These are phyloP conservation scores for Shiraia bambusicola DNA, from an alignment of 2,329 filamentous ascomycete species.

Conservation along the genomic window DNA sequence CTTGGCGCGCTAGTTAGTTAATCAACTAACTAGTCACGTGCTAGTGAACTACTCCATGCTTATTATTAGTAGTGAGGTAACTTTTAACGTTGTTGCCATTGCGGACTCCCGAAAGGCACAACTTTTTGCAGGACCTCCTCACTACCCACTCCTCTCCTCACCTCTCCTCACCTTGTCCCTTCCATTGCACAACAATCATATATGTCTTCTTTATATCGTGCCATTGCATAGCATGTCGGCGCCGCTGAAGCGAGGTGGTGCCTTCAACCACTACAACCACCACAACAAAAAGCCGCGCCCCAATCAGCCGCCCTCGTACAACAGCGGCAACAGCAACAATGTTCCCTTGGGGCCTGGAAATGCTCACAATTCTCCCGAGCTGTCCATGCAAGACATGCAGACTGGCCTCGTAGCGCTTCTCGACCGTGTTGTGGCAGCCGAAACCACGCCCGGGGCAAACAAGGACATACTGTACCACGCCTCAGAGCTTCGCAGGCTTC, in stretches of 20 bases:
- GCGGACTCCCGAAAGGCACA: slow-evolving; percentile 3
- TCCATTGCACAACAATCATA: too few relatives aligned
- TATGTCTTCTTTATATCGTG: not conserved
- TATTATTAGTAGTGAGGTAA: too few relatives aligned
- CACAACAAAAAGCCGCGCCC: slow-evolving; percentile 16
- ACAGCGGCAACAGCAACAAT: slow-evolving; percentile 1
- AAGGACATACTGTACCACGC: slow-evolving; percentile 33
- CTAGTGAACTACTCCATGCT: too few relatives aligned
- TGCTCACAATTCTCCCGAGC: slow-evolving; percentile 7
- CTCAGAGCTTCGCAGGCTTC: slow-evolving; percentile 26
- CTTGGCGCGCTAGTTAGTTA: slow-evolving; percentile 22
- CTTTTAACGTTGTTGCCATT: not conserved
- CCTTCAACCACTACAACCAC: slow-evolving; percentile 23
- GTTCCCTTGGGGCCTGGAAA: not conserved
- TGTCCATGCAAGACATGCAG: slow-evolving; percentile 28
- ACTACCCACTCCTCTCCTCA: too few relatives aligned
- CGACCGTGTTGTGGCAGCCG: slow-evolving; percentile 33
- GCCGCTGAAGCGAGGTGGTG: slow-evolving; percentile 21
- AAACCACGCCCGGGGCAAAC: slow-evolving; percentile 26
- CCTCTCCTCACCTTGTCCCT: too few relatives aligned
- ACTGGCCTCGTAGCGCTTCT: slow-evolving; percentile 34
- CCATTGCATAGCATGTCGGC: slow-evolving; percentile 19
- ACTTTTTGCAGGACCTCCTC: not conserved
- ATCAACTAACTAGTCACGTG: too few relatives aligned
- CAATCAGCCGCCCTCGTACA: slow-evolving; percentile 5